These are phyloP conservation scores for Diplodia seriata DNA, from an alignment of 2,329 filamentous ascomycete genomes.

Conservation along the genomic window DNA sequence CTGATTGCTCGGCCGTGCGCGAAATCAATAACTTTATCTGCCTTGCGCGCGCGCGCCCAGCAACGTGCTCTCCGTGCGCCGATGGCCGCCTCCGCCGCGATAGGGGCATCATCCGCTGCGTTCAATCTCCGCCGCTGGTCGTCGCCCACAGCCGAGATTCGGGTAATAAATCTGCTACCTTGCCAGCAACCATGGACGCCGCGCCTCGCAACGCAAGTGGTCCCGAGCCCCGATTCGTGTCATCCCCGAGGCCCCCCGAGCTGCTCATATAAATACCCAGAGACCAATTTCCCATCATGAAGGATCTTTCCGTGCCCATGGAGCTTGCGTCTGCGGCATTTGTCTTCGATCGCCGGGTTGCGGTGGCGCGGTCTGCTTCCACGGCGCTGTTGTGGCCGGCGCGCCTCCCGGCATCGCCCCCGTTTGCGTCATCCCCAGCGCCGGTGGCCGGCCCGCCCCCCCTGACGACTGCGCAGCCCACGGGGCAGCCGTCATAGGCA, in stretches of 20 bases:
- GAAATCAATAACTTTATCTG: conserved; percentile 31
- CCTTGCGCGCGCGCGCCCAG: conserved; percentile 15
- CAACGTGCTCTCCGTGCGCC: conserved; percentile 13
- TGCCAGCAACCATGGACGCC: conserved; percentile 9
- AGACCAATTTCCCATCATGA: conserved; percentile 25
- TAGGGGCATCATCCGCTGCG: conserved; percentile 26
- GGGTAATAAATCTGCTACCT: conserved; percentile 25
- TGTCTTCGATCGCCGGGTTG: conserved; percentile 5
- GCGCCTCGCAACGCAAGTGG: conserved; percentile 16
- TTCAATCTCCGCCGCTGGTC: conserved; percentile 16
- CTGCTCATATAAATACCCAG: conserved; percentile 7
- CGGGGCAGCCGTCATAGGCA: conserved; percentile 38
- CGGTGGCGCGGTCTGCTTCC: conserved; percentile 11
- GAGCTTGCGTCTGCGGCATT: conserved; percentile 32
- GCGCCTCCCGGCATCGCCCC: conserved; percentile 10
- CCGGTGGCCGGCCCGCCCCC: conserved; percentile 14
- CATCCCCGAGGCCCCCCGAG: conserved; percentile 20
- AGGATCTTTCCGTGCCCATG: conserved; percentile 32
- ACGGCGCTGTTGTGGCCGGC: conserved; percentile 28
- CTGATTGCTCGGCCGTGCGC: conserved; percentile 26
- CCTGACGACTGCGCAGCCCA: conserved; percentile 36
- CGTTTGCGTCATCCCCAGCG: conserved; percentile 26
- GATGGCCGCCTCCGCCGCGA: conserved; percentile 21
- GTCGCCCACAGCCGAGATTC: conserved; percentile 26
- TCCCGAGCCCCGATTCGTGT: conserved; percentile 24